A percentile compares a stretch with the other conserved stretches of the same genome.
phyloP scores from a whole-genome alignment of 1,284 basidiomycete species.

The Irpex sp. region DNA sequence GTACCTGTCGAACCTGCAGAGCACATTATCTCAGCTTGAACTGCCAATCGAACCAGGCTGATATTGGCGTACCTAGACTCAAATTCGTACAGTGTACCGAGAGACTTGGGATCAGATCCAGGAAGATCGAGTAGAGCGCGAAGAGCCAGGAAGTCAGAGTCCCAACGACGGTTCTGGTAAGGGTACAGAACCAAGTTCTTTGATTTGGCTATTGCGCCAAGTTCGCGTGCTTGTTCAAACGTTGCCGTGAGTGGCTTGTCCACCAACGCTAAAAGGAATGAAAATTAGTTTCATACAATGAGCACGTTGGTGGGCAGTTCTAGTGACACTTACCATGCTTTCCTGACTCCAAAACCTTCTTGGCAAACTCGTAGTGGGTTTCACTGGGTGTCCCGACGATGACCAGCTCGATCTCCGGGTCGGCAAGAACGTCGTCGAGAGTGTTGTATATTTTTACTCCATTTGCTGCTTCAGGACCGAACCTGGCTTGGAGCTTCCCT shows the following conservation, averaged over 20 bases:
- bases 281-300: background rate
- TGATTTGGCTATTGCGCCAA: slow-evolving; percentile 61
- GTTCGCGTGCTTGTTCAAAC: slow-evolving; percentile 60
- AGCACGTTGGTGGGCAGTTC: background rate
- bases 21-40: background rate
- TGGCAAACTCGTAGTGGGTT: slow-evolving; percentile 74
- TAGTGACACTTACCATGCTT: slow-evolving; percentile 61
- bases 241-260: slow-evolving; percentile 84
- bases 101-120: slow-evolving; percentile 42
- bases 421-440: slow-evolving; percentile 53
- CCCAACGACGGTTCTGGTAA: slow-evolving; percentile 84
- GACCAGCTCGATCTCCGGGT: slow-evolving; percentile 62
- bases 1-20: slow-evolving; percentile 71
- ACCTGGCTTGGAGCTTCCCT: slow-evolving; percentile 61
- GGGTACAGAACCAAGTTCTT: slow-evolving; percentile 70
- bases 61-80: slow-evolving; percentile 58
- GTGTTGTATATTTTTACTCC: slow-evolving; percentile 50
- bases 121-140: slow-evolving; percentile 60
- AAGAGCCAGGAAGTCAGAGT: slow-evolving; percentile 80
- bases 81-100: slow-evolving; percentile 71
- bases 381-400: slow-evolving; percentile 78
- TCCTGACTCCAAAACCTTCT: slow-evolving; percentile 62
- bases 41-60: background rate
- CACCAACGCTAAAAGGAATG: slow-evolving; percentile 54
- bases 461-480: slow-evolving; percentile 42